phyloP scores from a whole-genome alignment of 108 stramenopile species.

The Seminavis robusta region DNA sequence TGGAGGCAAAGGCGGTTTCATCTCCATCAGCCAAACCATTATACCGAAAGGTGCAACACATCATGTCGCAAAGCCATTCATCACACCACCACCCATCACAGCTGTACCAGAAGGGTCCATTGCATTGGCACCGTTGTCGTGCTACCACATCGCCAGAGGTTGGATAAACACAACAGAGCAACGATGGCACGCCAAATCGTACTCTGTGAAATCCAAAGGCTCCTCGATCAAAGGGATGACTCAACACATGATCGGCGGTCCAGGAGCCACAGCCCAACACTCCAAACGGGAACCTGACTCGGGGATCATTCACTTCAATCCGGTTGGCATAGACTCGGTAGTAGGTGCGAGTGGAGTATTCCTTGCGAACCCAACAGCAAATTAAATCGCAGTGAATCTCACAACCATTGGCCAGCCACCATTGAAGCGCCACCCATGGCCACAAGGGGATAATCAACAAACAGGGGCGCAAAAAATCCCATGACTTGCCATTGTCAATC shows the following conservation, averaged over 20 bases:
- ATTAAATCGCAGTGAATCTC: slow-evolving; percentile 34
- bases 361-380: slow-evolving; percentile 44
- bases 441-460: too few species aligned
- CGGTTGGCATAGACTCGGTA: slow-evolving; percentile 48
- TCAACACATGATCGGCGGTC: slow-evolving; percentile 30
- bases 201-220: slow-evolving; percentile 51
- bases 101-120: slow-evolving; percentile 46
- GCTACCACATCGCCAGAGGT: slow-evolving; percentile 45
- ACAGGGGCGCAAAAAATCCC: slow-evolving; percentile 30
- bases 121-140: slow-evolving; percentile 51
- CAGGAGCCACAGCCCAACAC: slow-evolving; percentile 42
- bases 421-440: neutral
- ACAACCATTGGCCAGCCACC: neutral
- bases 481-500: slow-evolving; percentile 48
- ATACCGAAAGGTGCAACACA: slow-evolving; percentile 38
- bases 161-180: slow-evolving; percentile 31
- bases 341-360: slow-evolving; percentile 41
- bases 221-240: slow-evolving; percentile 42
- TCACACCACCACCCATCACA: slow-evolving; percentile 55
- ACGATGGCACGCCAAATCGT: slow-evolving; percentile 10
- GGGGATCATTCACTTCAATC: slow-evolving; percentile 37
- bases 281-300: slow-evolving; percentile 27
- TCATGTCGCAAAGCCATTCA: slow-evolving; percentile 41
- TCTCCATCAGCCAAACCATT: slow-evolving; percentile 40
- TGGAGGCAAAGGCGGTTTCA: slow-evolving; percentile 39